Evolutionary conservation across 192 early-diverging fungal species (phyloP), one percentile per base, ranked within the genome.

Genomic region (Umbelopsis vinacea): DNA sequence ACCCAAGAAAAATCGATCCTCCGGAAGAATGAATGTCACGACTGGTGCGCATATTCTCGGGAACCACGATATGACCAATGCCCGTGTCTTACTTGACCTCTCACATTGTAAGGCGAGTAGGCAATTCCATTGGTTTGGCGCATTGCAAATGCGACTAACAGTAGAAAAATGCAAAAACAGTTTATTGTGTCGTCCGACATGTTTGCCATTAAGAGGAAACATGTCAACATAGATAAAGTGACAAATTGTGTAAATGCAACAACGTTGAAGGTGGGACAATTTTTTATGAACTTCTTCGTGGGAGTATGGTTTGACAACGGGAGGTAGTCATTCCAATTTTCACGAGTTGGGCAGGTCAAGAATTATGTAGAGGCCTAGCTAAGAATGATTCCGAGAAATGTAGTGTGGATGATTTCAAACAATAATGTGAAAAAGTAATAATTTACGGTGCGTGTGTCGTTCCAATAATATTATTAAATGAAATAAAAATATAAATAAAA

Each of bases 111-210:
- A 35, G 12, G 57, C 2, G 33, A 35, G 0, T 26, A 37, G 33
- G 1, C 12, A 12, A 63, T 17, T 0, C 57, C 38, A 63, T 63
- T 63, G 26, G 57, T 50, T 26, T 63, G 57, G 26, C 57, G 57
- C 57, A 37, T 63, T 63, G 57, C 26, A 63, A 63, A 63, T 63
- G 33, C 57, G 19, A 63, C 57, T 29, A 63, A 57, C 14, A 37
- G 57, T 35, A 63, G 24, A 38, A 63, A 60, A 50, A 63, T 63
- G 57, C 57, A 26, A 63, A 35, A 54, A 4, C 3, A 4, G n/a
- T 22, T 26, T 8, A 22, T 24, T 0, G 26, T 11, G 24, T 23
- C 23, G 53, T 19, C 33, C 33, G 3, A 29, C 29, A 63, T 37
- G 33, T 37, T 37, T 63, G 5, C 46, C 17, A 2, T 19, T 15